A percentile compares a stretch with the other conserved stretches of the same genome.
These are phyloP conservation scores for Rosa persica DNA, from an alignment of 306 rosid species.

Conservation along the genomic window DNA sequence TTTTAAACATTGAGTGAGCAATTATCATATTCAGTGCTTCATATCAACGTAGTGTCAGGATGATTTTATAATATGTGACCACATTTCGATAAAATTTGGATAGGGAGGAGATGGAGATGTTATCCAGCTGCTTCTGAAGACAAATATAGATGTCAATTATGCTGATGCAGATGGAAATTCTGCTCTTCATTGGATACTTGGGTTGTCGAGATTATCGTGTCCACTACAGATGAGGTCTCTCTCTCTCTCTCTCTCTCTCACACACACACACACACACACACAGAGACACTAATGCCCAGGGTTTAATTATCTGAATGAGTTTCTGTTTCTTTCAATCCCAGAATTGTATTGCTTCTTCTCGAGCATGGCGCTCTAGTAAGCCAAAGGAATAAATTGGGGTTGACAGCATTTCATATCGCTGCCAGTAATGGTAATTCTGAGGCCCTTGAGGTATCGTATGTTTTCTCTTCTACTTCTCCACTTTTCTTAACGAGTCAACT, in stretches of 20 bases:
- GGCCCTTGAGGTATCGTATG: constrained; percentile 41
- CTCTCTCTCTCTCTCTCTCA: constrained; percentile 14
- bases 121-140: constrained; percentile 35
- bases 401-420: constrained; percentile 43
- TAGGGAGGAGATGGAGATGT: constrained; percentile 41
- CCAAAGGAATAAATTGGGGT: constrained; percentile 41
- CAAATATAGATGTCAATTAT: constrained; percentile 32
- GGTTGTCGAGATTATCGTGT: constrained; percentile 17
- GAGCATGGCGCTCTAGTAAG: constrained; percentile 35
- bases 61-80: not conserved
- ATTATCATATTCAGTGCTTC: not conserved
- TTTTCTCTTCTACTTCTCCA: constrained; percentile 3
- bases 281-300: not conserved
- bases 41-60: not conserved
- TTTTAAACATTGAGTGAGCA: not conserved
- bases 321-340: constrained; percentile 14
- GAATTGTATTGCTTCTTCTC: constrained; percentile 36
- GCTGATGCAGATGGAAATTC: constrained; percentile 41
- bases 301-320: not conserved
- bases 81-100: not conserved
- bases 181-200: constrained; percentile 47
- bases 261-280: not conserved
- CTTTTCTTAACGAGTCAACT: constrained; percentile 5
- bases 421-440: constrained; percentile 32
- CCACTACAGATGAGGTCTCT: constrained; percentile 30